Conservation (phyloP, 768 basidiomycete species). For the Tylopilus felleus region DNA sequence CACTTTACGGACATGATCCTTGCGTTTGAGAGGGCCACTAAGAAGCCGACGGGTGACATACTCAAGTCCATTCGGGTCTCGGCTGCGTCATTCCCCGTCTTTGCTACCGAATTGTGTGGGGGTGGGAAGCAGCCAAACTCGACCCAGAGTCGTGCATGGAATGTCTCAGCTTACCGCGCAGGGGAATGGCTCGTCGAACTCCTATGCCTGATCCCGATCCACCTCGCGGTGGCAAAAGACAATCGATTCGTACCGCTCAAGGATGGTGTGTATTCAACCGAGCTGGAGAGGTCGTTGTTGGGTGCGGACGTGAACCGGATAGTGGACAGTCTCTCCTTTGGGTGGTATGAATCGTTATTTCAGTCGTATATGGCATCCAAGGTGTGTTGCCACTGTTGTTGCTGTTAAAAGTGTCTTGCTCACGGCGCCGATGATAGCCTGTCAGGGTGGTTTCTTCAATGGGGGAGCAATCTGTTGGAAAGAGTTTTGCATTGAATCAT, state of each 20-base stretch:
- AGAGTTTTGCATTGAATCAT: slow-evolving; percentile 56
- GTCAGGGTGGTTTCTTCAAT: slow-evolving; percentile 64
- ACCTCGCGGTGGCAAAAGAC: slow-evolving; percentile 54
- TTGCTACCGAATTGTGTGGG: slow-evolving; percentile 16
- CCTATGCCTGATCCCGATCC: slow-evolving; percentile 60
- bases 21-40: slow-evolving; percentile 45
- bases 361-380: slow-evolving; percentile 58
- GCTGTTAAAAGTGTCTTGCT: neutral
- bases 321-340: slow-evolving; percentile 51
- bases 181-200: slow-evolving; percentile 65
- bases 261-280: slow-evolving; percentile 48
- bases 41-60: slow-evolving; percentile 48
- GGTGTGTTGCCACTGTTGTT: slow-evolving; percentile 26
- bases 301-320: slow-evolving; percentile 57
- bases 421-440: slow-evolving; percentile 34
- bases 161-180: slow-evolving; percentile 38
- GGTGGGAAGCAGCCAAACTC: neutral
- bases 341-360: slow-evolving; percentile 65
- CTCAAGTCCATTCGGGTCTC: slow-evolving; percentile 38
- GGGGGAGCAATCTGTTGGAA: slow-evolving; percentile 65
- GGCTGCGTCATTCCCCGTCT: slow-evolving; percentile 26
- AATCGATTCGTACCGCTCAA: slow-evolving; percentile 60
- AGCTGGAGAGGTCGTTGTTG: slow-evolving; percentile 48
- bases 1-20: slow-evolving; percentile 46
- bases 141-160: slow-evolving; percentile 13